These are phyloP conservation scores for Neurospora hispaniola DNA, from an alignment of 495 filamentous ascomycete species.

Conservation along the genomic window DNA sequence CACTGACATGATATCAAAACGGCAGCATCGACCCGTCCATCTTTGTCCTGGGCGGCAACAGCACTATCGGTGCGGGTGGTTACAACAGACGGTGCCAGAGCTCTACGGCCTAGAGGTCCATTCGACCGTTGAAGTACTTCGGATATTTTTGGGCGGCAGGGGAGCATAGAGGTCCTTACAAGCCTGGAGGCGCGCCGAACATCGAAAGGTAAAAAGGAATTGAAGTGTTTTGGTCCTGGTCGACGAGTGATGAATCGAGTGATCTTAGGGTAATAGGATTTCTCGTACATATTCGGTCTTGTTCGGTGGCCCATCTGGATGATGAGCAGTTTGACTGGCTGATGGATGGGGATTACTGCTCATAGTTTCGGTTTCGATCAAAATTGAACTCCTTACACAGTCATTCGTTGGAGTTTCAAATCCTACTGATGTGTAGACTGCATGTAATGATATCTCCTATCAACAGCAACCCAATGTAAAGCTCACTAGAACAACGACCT, in stretches of 20 bases:
- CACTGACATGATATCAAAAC: neutral
- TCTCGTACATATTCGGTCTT: neutral
- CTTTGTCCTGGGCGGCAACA: constrained; percentile 9
- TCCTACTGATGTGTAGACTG: neutral
- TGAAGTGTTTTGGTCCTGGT: neutral
- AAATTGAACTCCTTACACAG: neutral
- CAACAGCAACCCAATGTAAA: neutral
- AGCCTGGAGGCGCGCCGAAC: neutral
- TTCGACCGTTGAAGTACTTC: neutral
- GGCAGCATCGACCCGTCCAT: constrained; percentile 12
- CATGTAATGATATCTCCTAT: neutral
- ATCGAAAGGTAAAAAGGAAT: neutral
- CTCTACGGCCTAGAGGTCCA: neutral
- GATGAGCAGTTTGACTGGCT: neutral
- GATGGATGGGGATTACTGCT: too few relatives aligned
- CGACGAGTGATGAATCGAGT: neutral
- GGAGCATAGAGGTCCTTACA: neutral
- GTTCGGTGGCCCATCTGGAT: neutral
- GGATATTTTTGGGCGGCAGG: neutral
- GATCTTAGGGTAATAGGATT: neutral
- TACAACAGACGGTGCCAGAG: constrained; percentile 16
- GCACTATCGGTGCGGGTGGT: constrained; percentile 14
- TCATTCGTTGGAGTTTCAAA: neutral
- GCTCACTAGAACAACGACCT: neutral
- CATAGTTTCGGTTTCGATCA: neutral